phyloP scores from a whole-genome alignment of 805 yeast species.

The Scheffersomyces ergatensis region DNA sequence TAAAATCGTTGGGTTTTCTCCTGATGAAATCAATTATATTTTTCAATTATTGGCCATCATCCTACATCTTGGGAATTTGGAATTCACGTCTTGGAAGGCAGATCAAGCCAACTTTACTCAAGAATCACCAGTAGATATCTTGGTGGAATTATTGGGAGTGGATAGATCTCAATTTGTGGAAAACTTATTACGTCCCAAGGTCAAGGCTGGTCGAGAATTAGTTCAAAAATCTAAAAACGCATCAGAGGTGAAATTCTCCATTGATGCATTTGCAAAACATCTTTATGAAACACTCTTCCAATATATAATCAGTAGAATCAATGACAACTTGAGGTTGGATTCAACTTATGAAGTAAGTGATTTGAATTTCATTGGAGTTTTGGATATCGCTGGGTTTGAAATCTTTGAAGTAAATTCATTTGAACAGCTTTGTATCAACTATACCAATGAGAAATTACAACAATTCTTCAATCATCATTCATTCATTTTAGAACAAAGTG shows the following conservation, averaged over 20 bases:
- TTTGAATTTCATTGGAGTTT: conserved; percentile 49
- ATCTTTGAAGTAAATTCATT: conserved; percentile 56
- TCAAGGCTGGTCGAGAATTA: conserved; percentile 86
- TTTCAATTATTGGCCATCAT: conserved; percentile 71
- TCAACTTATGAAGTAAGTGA: conserved; percentile 15
- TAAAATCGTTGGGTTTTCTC: conserved; percentile 65
- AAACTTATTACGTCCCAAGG: conserved; percentile 72
- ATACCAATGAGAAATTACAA: conserved; percentile 59
- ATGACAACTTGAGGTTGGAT: conserved; percentile 52
- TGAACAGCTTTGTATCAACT: conserved; percentile 60
- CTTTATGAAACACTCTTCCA: conserved; percentile 83
- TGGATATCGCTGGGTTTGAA: conserved; percentile 64
- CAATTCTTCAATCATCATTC: conserved; percentile 64
- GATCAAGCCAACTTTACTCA: conserved; percentile 75
- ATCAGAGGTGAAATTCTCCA: conserved; percentile 71
- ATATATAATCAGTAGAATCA: conserved; percentile 71
- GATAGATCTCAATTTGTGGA: conserved; percentile 47
- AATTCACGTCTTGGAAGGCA: conserved; percentile 60
- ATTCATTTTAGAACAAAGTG: conserved; percentile 59
- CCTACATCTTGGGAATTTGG: conserved; percentile 82
- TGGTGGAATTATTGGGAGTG: conserved; percentile 68
- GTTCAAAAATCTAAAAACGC: conserved; percentile 79
- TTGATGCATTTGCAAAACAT: conserved; percentile 86
- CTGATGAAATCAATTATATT: conserved; percentile 53
- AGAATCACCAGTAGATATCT: conserved; percentile 44